Conservation (phyloP, 2,329 filamentous ascomycete genomes). For the Aspergillus ochraceoroseus region DNA sequence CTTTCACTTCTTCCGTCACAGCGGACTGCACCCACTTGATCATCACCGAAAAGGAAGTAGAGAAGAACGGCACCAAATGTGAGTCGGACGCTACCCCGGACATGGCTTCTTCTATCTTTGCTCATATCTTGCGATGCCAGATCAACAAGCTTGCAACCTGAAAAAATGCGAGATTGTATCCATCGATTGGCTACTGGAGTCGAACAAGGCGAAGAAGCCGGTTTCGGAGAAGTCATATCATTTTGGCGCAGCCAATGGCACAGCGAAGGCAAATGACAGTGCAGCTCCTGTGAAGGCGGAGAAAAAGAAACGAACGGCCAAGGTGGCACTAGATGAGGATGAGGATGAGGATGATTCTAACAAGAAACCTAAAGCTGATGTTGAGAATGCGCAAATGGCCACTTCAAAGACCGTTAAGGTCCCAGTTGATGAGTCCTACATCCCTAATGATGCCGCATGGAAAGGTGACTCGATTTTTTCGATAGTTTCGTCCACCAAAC, state of each 20-base stretch:
- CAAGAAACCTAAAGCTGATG: conserved; percentile 37
- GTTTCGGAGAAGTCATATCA: conserved; percentile 40
- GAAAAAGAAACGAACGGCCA: conserved; percentile 30
- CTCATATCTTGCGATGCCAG: conserved; percentile 51
- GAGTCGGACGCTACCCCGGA: conserved; percentile 18
- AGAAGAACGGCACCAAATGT: conserved; percentile 37
- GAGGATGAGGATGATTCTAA: conserved; percentile 21
- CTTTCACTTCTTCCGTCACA: conserved; percentile 29
- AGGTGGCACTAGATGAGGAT: conserved; percentile 21
- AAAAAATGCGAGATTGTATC: conserved; percentile 53
- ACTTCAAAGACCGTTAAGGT: conserved; percentile 43
- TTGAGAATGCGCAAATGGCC: conserved; percentile 42
- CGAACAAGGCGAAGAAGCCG: conserved; percentile 42
- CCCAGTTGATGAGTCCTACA: conserved; percentile 45
- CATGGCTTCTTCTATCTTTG: conserved; percentile 45
- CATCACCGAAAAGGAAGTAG: conserved; percentile 35
- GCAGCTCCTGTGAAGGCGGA: conserved; percentile 31
- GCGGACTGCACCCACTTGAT: conserved; percentile 39
- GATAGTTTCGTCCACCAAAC: no score
- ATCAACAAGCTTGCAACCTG: conserved; percentile 45
- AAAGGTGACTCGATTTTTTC: conserved; percentile 6
- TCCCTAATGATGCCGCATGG: conserved; percentile 1
- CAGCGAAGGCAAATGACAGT: conserved; percentile 8
- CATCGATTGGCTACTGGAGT: conserved; percentile 60
- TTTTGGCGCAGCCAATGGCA: conserved; percentile 22